Conservation (phyloP, 2,329 filamentous ascomycete species). For the Ophiocordyceps camponoti-floridani region DNA sequence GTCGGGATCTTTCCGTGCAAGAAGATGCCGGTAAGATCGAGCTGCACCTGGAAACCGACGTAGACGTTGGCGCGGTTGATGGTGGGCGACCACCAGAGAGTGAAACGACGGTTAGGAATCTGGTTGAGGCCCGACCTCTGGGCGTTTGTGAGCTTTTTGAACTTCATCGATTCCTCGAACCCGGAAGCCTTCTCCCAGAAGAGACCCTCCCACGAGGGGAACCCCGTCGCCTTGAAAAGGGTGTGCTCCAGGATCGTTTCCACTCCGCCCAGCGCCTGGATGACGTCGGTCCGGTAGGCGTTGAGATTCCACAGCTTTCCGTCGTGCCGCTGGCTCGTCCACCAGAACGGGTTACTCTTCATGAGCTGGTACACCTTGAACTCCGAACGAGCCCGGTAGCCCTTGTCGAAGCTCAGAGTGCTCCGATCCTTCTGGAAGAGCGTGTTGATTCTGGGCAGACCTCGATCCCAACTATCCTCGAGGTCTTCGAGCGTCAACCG, state of each 20-base stretch:
- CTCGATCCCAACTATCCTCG: constrained; percentile 96
- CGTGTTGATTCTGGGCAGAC: constrained; percentile 93
- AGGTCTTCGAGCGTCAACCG: constrained; percentile 88
- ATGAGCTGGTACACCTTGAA: constrained; percentile 98
- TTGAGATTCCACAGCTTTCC: constrained; percentile 97
- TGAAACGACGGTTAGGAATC: constrained; percentile 96
- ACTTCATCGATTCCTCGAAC: constrained; percentile 65
- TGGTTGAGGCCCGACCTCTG: constrained; percentile 94
- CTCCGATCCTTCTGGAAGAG: constrained; percentile 97
- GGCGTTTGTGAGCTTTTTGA: constrained; percentile 96
- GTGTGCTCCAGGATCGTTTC: constrained; percentile 97
- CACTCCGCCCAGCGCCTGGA: constrained; percentile 88
- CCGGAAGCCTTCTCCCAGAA: constrained; percentile 64
- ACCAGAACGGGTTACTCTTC: constrained; percentile 99
- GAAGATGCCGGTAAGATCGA: constrained; percentile 97
- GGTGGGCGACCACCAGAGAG: constrained; percentile 89
- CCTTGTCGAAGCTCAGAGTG: constrained; percentile 95
- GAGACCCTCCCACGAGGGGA: constrained; percentile 90
- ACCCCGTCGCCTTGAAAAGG: constrained; percentile 89
- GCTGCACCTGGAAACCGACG: constrained; percentile 96
- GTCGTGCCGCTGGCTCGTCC: constrained; percentile 94
- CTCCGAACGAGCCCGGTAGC: constrained; percentile 84
- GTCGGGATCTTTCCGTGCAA: constrained; percentile 98
- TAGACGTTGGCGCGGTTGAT: constrained; percentile 96
- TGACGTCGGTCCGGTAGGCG: constrained; percentile 88